A percentile compares a stretch with the other conserved stretches of the same genome.
These are phyloP conservation scores for Tolypocladium album DNA, from an alignment of 2,329 filamentous ascomycete species.

Conservation along the genomic window DNA sequence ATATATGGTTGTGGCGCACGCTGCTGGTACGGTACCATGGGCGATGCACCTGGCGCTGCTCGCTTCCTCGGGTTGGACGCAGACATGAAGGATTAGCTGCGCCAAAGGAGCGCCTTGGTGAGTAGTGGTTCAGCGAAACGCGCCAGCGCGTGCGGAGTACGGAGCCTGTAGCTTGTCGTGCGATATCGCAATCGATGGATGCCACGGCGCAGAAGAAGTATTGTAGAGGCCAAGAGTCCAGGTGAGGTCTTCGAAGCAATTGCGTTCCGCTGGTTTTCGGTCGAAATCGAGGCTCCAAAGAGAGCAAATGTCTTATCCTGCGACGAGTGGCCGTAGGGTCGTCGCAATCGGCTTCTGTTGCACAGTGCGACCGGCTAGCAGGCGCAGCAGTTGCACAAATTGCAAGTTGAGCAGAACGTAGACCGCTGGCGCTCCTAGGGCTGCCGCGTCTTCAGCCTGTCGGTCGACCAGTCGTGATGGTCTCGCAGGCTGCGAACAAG, in stretches of 20 bases:
- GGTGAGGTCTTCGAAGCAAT: not conserved
- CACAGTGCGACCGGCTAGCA: not conserved
- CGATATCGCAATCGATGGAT: not conserved
- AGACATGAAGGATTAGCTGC: conserved; percentile 26
- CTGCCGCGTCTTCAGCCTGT: too few relatives aligned
- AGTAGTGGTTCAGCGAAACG: not conserved
- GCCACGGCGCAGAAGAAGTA: not conserved
- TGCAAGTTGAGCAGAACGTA: not conserved
- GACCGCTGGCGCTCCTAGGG: not conserved
- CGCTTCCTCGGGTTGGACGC: conserved; percentile 54
- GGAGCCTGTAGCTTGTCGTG: not conserved
- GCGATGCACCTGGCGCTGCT: conserved; percentile 59
- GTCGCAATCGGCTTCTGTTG: not conserved
- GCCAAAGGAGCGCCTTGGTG: not conserved
- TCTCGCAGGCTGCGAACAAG: not conserved
- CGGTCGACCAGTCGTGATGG: not conserved
- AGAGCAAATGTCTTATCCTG: not conserved
- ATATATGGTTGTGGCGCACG: conserved; percentile 38
- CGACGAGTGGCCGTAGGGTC: not conserved
- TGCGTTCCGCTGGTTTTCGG: not conserved
- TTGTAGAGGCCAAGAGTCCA: not conserved
- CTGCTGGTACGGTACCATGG: conserved; percentile 44
- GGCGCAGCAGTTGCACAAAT: not conserved
- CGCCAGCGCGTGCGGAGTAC: not conserved
- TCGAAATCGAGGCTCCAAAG: too few relatives aligned